phyloP scores from a whole-genome alignment of 108 stramenopile species.

The Nitzschia sp. region DNA sequence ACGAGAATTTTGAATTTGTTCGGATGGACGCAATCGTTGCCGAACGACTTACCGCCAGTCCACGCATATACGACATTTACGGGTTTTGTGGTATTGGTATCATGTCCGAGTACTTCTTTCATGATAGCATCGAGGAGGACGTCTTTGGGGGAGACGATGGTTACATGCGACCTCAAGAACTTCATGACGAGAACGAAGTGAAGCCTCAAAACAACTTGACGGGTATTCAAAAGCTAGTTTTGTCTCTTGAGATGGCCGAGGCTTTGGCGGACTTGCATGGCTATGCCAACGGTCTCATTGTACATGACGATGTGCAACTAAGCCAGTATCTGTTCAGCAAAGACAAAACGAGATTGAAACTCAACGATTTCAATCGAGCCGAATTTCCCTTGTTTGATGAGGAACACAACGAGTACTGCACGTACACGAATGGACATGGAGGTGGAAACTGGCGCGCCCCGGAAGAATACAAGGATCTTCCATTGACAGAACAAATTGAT shows the following conservation, averaged over 20 bases:
- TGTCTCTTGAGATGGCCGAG: conserved; percentile 67
- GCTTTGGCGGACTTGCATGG: conserved; percentile 75
- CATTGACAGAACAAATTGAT: conserved; percentile 71
- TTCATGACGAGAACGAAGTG: conserved; percentile 8
- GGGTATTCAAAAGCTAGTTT: conserved; percentile 51
- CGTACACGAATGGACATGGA: conserved; percentile 57
- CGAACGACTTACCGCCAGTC: conserved; percentile 67
- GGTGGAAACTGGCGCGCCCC: conserved; percentile 59
- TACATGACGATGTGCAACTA: conserved; percentile 74
- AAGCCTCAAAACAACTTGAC: conserved; percentile 58
- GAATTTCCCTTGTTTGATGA: conserved; percentile 66
- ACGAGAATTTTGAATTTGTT: conserved; percentile 30
- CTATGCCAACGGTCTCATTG: conserved; percentile 60
- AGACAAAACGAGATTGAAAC: conserved; percentile 47
- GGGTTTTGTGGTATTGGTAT: conserved; percentile 69
- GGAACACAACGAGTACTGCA: conserved; percentile 55
- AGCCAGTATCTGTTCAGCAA: conserved; percentile 59
- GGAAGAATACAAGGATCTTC: conserved; percentile 60
- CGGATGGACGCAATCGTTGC: conserved; percentile 80
- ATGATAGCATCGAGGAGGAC: conserved; percentile 29
- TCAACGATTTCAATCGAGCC: conserved; percentile 82
- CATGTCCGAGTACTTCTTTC: conserved; percentile 29
- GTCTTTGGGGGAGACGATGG: conserved; percentile 19
- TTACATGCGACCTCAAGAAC: neutral
- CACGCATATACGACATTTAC: conserved; percentile 72